Conservation (phyloP, 306 rosid species). For the Glycyrrhiza uralensis region DNA sequence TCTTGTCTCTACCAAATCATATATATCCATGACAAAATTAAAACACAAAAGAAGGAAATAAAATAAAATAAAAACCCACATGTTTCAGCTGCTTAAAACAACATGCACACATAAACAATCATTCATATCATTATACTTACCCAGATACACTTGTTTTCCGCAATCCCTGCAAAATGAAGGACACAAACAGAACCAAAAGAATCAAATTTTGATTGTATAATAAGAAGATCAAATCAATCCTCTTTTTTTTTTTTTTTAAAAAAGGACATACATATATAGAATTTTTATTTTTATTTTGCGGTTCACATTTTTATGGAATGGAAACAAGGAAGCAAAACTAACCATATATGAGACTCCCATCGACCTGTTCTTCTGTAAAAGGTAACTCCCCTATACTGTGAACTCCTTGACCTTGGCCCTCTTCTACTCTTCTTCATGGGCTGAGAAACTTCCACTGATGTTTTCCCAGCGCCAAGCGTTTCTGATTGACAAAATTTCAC, state of each 20-base stretch:
- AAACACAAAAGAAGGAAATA: not conserved
- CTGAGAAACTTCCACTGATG: conserved; percentile 55
- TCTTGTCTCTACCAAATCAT: conserved; percentile 33
- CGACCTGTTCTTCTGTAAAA: conserved; percentile 99
- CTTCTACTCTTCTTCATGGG: conserved; percentile 93
- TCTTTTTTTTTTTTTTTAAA: too few species aligned
- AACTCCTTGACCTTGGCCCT: conserved; percentile 94
- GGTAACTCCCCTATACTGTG: conserved; percentile 96
- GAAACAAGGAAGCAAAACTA: not conserved
- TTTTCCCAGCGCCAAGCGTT: conserved; percentile 39
- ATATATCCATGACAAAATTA: conserved; percentile 1
- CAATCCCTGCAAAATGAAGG: conserved; percentile 74
- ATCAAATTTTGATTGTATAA: not conserved
- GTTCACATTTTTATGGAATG: not conserved
- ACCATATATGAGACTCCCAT: conserved; percentile 99
- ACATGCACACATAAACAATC: not conserved
- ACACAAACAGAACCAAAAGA: conserved; percentile 14
- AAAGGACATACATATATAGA: too few species aligned
- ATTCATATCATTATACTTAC: conserved; percentile 40
- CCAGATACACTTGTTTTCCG: conserved; percentile 99
- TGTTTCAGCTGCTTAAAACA: conserved; percentile 3
- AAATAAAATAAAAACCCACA: not conserved
- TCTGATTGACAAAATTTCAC: conserved; percentile 71
- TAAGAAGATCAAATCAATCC: not conserved
- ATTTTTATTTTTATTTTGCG: too few species aligned